Evolutionary conservation across 1,284 basidiomycete species (phyloP), one percentile per base, ranked within the genome.

Genomic region (Leccinum pallidistipes): DNA sequence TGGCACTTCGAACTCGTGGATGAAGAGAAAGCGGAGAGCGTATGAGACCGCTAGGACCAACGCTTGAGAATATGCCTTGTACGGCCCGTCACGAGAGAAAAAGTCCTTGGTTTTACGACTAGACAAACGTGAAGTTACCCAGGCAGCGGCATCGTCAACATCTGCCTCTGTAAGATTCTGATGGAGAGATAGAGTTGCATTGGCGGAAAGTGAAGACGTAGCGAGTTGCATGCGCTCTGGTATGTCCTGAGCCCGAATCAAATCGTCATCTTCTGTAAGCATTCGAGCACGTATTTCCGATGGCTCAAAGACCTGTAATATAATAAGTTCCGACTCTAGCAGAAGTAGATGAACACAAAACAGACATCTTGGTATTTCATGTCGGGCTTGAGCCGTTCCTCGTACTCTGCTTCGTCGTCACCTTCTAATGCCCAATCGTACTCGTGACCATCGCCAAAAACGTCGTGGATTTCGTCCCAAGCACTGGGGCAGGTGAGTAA

Each of bases 211-310:
- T 0, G 92, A 92, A 29, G 92, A 94, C n/a, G 90, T 92, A 16
- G 90, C 86, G 31, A 99, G 85, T 76, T 99, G 97, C 87, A 98
- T 95, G 55, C 97, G 91, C 76, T 99, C 97, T 1, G 97, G 97
- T 50, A 94, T 87, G 77, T 99, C 97, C 72, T 88, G 86, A 21
- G 84, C 87, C 59, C 95, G 91, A 68, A 98, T 95, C 58, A 95
- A 82, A 70, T 97, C 94, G 75, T 99, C 97, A 64, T 95, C 95
- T 66, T 97, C 94, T 4, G 95, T 98, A 51, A 99, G 80, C 80
- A 96, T 84, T 57, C 94, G 87, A 63, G 90, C 92, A 65, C 88
- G 88, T 72, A 99, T 98, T 81, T 98, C 95, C 7, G 95, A 94
- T 0, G 97, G 97, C 74, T 99, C 97, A 69, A 99, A 99, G 64